These are phyloP conservation scores for Achaetomiella virescens DNA, from an alignment of 495 filamentous ascomycete genomes.

Conservation along the genomic window DNA sequence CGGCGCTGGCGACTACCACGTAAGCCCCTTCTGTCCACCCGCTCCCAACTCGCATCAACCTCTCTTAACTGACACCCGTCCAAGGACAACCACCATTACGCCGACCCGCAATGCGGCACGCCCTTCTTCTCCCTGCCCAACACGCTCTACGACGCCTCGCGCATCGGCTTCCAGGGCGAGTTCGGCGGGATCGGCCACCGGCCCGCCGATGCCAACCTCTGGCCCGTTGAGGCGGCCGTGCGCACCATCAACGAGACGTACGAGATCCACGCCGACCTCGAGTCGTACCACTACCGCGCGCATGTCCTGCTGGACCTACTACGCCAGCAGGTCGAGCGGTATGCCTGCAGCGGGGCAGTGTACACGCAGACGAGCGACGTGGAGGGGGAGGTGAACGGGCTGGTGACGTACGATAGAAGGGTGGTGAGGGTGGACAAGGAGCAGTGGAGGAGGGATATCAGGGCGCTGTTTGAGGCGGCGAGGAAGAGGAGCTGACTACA, in stretches of 20 bases:
- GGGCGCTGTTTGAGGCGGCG: conserved; percentile 53
- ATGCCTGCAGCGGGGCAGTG: conserved; percentile 52
- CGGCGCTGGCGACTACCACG: conserved; percentile 52
- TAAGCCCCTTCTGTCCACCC: conserved; percentile 21
- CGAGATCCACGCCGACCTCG: conserved; percentile 52
- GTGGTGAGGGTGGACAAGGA: conserved; percentile 47
- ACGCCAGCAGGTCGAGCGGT: conserved; percentile 49
- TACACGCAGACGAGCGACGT: conserved; percentile 69
- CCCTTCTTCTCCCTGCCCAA: conserved; percentile 54
- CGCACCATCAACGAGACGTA: conserved; percentile 58
- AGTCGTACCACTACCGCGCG: conserved; percentile 61
- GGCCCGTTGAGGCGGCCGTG: conserved; percentile 53
- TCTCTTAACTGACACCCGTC: not conserved
- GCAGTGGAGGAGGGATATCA: conserved; percentile 57
- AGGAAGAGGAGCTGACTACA: conserved; percentile 9
- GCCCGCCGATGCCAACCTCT: conserved; percentile 49
- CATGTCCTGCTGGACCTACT: conserved; percentile 47
- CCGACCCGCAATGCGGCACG: conserved; percentile 62
- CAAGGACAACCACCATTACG: conserved; percentile 64
- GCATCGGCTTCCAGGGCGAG: conserved; percentile 63
- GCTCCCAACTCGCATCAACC: no score
- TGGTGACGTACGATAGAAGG: conserved; percentile 59
- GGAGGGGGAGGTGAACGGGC: conserved; percentile 67
- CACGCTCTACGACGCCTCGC: conserved; percentile 50
- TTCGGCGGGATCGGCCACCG: conserved; percentile 62